Base-by-base conservation (phyloP, 805 yeast genomes). In the Monosporozyma aerobia region DNA sequence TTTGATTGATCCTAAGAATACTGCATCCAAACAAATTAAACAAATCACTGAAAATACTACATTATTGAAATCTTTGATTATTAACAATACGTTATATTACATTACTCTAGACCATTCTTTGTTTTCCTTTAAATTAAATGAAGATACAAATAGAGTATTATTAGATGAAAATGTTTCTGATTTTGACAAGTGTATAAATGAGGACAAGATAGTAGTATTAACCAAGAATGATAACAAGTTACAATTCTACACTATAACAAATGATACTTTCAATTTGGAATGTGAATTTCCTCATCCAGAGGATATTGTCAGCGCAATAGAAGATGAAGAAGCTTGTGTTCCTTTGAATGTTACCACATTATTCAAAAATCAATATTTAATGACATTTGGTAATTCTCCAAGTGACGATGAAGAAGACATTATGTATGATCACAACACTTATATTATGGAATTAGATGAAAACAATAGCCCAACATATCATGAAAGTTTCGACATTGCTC, bases 401-500 rank as follows among this genome's bases (percentile, higher is more conserved):
- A 29, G 56, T 14, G 54, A 57, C 13, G 52, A 55, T 3, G 59
- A 53, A 8, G 58, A 57, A 14, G 67, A 65, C 16, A 61, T 56
- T 8, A 53, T 52, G 47, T 66, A 64, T 51, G 69, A 66, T 51
- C 65, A 64, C 37, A 64, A 58, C 29, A 59, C 56, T 35, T 68
- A 53, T 49, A 49, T 65, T 27, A 61, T 65, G 6, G 44, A 56
- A 25, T 43, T 41, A 9, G 33, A 47, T 10, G 33, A 27, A 7
- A 50, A 51, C 14, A 35, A 54, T 7, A 9, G 47, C 10, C 40
- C 50, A 19, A 30, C 35, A 8, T 68, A 66, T 44, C 60, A 57
- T 22, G 76, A 72, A 54, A 57, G 75, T 5, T 69, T 54, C 54
- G 83, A 76, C 54, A 71, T 74, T 13, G 73, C 79, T 1, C 80